A percentile compares a stretch with the other conserved stretches of the same genome.
These are phyloP conservation scores for Debaryomycetaceae sp. DNA, from an alignment of 1,139 yeast genomes.

Conservation along the genomic window DNA sequence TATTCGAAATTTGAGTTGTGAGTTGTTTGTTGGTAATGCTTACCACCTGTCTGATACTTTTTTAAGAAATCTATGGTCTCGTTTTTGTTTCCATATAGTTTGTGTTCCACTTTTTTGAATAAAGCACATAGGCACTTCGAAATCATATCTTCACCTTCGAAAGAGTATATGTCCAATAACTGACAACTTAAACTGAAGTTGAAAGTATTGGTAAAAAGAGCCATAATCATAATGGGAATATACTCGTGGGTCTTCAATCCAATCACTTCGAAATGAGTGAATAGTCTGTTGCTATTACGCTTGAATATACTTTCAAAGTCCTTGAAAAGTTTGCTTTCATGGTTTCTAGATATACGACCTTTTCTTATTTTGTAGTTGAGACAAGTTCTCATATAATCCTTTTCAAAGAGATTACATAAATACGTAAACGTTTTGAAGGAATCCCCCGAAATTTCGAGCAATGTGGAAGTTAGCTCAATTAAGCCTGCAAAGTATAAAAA, in stretches of 20 bases:
- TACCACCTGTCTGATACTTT: constrained; percentile 5
- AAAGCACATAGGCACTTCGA: constrained; percentile 48
- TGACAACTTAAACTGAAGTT: constrained; percentile 24
- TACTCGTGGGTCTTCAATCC: constrained; percentile 30
- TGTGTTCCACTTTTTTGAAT: constrained; percentile 45
- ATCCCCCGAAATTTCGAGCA: constrained; percentile 35
- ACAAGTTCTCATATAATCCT: constrained; percentile 26
- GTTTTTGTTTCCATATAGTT: constrained; percentile 47
- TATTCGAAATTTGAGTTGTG: constrained; percentile 34
- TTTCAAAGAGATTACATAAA: constrained; percentile 41
- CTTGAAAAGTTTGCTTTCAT: constrained; percentile 14
- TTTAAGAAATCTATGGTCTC: constrained; percentile 43
- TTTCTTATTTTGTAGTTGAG: constrained; percentile 6
- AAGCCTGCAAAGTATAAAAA: constrained; percentile 23
- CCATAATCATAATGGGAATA: constrained; percentile 18
- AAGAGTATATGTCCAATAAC: constrained; percentile 55
- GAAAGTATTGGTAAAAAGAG: constrained; percentile 19
- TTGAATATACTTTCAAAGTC: constrained; percentile 48
- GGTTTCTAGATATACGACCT: not conserved
- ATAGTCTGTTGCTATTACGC: constrained; percentile 41
- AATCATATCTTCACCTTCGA: constrained; percentile 56
- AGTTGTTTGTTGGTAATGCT: constrained; percentile 11
- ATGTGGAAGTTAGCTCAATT: constrained; percentile 35
- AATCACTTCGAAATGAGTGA: constrained; percentile 46
- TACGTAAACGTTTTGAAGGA: constrained; percentile 39